Evolutionary conservation across 352 stramenopile genomes (phyloP).

Genomic region (Phytophthora pinifolia): DNA sequence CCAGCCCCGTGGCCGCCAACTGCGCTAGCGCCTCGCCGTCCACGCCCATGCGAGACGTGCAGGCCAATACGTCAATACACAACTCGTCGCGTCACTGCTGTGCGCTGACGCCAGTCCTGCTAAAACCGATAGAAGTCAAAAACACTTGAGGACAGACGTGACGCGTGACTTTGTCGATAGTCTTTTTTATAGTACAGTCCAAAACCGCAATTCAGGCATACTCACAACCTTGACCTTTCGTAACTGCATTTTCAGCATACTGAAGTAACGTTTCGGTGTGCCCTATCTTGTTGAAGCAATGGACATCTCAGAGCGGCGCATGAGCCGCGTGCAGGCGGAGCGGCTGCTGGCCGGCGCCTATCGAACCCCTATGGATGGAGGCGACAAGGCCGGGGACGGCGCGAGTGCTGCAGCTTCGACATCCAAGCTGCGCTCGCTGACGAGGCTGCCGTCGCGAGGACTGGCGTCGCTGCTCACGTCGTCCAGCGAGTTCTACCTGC

Average conservation of each 20-base stretch:
- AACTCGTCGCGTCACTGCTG: neutral
- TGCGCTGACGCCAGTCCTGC: neutral
- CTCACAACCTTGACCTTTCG: too few species aligned
- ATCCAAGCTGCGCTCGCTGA: conserved; percentile 22
- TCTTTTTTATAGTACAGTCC: too few species aligned
- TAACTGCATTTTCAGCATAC: too few species aligned
- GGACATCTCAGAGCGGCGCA: conserved; percentile 7
- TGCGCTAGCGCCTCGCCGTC: conserved; percentile 66
- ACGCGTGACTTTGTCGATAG: neutral
- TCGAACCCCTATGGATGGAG: conserved; percentile 21
- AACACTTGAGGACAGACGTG: too few species aligned
- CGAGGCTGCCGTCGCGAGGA: conserved; percentile 19
- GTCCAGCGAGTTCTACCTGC: conserved; percentile 47
- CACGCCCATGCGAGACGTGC: conserved; percentile 28
- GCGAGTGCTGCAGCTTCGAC: neutral
- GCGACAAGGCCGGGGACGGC: neutral
- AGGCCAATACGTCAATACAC: neutral
- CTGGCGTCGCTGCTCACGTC: conserved; percentile 13
- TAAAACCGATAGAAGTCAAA: neutral
- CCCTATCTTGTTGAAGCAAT: conserved; percentile 6
- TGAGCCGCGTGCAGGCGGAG: conserved; percentile 51
- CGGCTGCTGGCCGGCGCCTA: conserved; percentile 41
- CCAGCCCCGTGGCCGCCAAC: conserved; percentile 54
- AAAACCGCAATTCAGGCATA: too few species aligned
- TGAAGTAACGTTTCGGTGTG: conserved; percentile 13